A percentile compares a stretch with the other conserved stretches of the same genome.
phyloP scores from a whole-genome alignment of 2,329 filamentous ascomycete genomes.

The Aspergillus neoniger region DNA sequence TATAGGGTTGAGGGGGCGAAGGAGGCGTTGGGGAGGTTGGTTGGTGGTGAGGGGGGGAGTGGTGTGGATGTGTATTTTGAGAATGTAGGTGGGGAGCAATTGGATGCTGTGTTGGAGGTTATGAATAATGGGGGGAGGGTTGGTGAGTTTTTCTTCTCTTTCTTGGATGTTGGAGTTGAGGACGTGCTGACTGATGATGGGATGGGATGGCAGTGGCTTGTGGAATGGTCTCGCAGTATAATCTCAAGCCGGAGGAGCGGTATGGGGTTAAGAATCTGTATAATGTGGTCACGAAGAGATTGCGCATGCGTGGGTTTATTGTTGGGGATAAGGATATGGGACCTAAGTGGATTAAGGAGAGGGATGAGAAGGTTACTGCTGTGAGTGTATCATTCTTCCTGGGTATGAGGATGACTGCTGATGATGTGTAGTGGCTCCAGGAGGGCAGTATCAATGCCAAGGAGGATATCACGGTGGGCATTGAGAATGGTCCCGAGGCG shows the following conservation, averaged over 20 bases:
- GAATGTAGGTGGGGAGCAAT: slow-evolving; percentile 74
- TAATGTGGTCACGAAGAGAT: slow-evolving; percentile 64
- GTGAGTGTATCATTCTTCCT: background rate
- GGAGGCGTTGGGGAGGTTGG: slow-evolving; percentile 67
- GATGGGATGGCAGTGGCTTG: slow-evolving; percentile 60
- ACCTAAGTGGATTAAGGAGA: slow-evolving; percentile 66
- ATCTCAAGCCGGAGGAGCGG: slow-evolving; percentile 53
- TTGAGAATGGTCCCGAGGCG: slow-evolving; percentile 73
- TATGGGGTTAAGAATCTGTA: slow-evolving; percentile 69
- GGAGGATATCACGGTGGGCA: slow-evolving; percentile 69
- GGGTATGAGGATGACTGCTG: background rate
- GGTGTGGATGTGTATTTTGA: slow-evolving; percentile 84
- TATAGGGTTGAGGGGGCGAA: slow-evolving; percentile 78
- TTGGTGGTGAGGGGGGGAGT: slow-evolving; percentile 56
- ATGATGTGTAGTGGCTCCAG: slow-evolving; percentile 66
- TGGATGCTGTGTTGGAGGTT: slow-evolving; percentile 65
- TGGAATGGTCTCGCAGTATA: slow-evolving; percentile 77
- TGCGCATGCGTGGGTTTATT: slow-evolving; percentile 74
- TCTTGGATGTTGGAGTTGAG: background rate
- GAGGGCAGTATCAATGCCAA: slow-evolving; percentile 74
- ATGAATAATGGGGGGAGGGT: slow-evolving; percentile 63
- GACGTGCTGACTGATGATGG: background rate
- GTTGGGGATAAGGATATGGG: slow-evolving; percentile 68
- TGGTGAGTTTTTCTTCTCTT: background rate
- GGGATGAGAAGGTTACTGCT: slow-evolving; percentile 66